Base-by-base conservation (phyloP, 345 rosid genomes). In the Populus davidiana region DNA sequence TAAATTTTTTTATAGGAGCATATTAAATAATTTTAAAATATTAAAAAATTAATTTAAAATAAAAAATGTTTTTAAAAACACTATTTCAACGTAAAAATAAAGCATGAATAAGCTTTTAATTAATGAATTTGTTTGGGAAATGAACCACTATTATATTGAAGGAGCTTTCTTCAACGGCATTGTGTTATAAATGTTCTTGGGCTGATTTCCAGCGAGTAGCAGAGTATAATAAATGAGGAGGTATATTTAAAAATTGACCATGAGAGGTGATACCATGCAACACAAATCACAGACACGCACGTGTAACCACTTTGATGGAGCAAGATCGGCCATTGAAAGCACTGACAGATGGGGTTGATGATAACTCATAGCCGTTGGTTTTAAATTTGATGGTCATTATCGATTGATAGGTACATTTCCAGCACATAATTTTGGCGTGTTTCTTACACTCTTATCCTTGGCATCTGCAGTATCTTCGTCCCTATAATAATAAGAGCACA, bases 161-260 rank as follows among this genome's bases (percentile, higher is more conserved):
- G 21, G 14, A 47, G 75, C 75, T 86, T 79, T 78, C 91, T 85
- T 89, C 85, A 83, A 86, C 83, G 87, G 87, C 83, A 85, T 74
- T 73, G 73, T 68, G 84, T 82, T 81, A 61, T 67, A 54, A 70
- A 50, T 35, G 52, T 56, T 39, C 6, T 12, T 17, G 52, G 70
- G 35, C 39, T 67, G 70, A 61, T 77, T 78, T 73, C 74, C 65
- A 44, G 82, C 29, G 74, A 35, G 18, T 70, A 39, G 76, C 39
- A 18, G 14, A 27, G 20, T 8, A 35, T 36, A 16, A 9, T 39
- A 23, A 31, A 61, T 20, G 39, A 67, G 44, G 3, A 10, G 21
- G n/a, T 23, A 41, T 23, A 41, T 23, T 43, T 10, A 43, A 10
- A 23, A 74, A 41, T 38, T 27, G 31, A 47, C 14, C 36, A 27